phyloP scores from a whole-genome alignment of 768 basidiomycete genomes.

The Mycena metata region DNA sequence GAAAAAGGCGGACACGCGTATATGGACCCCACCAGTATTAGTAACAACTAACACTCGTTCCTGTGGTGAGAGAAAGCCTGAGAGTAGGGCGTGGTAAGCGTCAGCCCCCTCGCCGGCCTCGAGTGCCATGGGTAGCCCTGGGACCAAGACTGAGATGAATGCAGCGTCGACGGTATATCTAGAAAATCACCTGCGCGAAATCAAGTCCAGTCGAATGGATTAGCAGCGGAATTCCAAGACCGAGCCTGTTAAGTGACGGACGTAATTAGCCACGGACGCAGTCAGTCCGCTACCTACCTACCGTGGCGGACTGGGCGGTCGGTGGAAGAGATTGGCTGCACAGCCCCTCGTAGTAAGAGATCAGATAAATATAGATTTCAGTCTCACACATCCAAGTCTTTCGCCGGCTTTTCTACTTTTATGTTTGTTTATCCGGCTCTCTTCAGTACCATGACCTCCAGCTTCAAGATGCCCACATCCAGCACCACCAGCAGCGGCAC shows the following conservation, averaged over 20 bases:
- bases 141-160: conserved; percentile 2
- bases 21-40: conserved; percentile 2
- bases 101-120: conserved; percentile 4
- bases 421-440: no score
- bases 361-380: no score
- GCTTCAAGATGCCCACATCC: no score
- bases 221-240: conserved; percentile 1
- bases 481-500: no score
- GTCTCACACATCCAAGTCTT: no score
- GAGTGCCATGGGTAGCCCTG: conserved; percentile 8
- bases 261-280: no score
- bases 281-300: no score
- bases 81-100: background rate
- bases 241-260: background rate
- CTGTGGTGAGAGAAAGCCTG: conserved; percentile 5
- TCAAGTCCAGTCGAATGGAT: conserved; percentile 5
- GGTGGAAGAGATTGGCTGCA: no score
- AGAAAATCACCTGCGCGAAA: background rate
- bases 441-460: no score
- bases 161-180: background rate
- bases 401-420: no score
- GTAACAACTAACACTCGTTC: background rate
- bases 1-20: conserved; percentile 5
- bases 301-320: no score
- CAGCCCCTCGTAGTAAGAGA: no score